A percentile compares a stretch with the other conserved stretches of the same genome.
phyloP scores from a whole-genome alignment of 1,284 basidiomycete species.

The Abortiporus biennis region DNA sequence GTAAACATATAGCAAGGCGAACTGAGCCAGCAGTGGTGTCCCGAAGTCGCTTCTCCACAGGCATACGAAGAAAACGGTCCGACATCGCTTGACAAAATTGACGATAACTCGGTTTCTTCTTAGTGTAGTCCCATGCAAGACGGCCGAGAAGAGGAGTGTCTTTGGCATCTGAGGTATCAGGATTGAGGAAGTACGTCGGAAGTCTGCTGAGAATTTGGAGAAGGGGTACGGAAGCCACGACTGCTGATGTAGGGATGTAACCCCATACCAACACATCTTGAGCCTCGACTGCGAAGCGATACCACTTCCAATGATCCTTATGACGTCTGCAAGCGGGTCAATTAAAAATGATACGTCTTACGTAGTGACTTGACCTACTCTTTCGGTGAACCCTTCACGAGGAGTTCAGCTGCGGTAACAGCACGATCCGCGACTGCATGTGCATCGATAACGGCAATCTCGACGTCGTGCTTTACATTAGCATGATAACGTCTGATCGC shows the following conservation, averaged over 20 bases:
- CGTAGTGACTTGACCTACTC: constrained; percentile 40
- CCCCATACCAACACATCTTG: constrained; percentile 69
- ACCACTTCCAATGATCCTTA: constrained; percentile 67
- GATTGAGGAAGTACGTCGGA: constrained; percentile 61
- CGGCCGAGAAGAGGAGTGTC: constrained; percentile 36
- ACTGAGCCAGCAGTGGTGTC: constrained; percentile 65
- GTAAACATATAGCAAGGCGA: constrained; percentile 55
- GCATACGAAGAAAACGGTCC: constrained; percentile 48
- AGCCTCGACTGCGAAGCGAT: constrained; percentile 63
- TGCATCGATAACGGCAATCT: constrained; percentile 74
- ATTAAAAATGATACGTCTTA: constrained; percentile 2
- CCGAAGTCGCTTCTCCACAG: constrained; percentile 46
- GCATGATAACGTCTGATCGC: constrained; percentile 64
- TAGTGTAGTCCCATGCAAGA: constrained; percentile 55
- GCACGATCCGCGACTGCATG: constrained; percentile 47
- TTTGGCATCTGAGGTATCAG: constrained; percentile 29
- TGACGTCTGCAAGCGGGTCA: constrained; percentile 48
- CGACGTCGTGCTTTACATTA: constrained; percentile 63
- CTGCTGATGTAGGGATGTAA: constrained; percentile 55
- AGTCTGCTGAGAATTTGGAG: constrained; percentile 54
- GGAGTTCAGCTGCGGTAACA: constrained; percentile 56
- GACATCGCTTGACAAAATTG: constrained; percentile 67
- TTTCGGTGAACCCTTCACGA: constrained; percentile 41
- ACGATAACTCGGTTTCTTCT: constrained; percentile 54
- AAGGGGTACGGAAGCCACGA: constrained; percentile 64